Percentiles rank a stretch among this genome's conserved stretches.
phyloP scores from a whole-genome alignment of 2,329 filamentous ascomycete genomes.

The Colletotrichum scovillei region DNA sequence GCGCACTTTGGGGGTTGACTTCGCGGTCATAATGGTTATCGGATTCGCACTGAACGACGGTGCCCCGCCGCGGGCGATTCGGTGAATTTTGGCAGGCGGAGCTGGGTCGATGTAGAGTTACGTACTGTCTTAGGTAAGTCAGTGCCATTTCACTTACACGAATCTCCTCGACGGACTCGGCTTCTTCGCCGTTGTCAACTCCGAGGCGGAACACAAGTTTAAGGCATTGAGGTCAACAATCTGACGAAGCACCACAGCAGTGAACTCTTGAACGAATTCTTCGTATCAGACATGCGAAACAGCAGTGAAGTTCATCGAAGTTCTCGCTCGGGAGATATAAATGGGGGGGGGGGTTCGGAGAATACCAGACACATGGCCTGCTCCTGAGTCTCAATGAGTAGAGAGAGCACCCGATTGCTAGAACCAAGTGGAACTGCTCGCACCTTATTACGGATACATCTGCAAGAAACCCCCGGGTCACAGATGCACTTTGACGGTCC shows the following conservation, averaged over 20 bases:
- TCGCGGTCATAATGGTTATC: background rate
- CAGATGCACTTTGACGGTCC: background rate
- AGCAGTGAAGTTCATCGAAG: background rate
- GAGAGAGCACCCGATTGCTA: background rate
- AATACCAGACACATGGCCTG: background rate
- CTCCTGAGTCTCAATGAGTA: background rate
- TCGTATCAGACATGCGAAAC: background rate
- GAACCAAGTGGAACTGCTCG: background rate
- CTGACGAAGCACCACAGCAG: background rate
- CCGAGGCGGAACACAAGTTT: background rate
- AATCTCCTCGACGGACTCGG: background rate
- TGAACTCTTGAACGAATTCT: background rate
- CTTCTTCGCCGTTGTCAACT: background rate
- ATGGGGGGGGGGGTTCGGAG: background rate
- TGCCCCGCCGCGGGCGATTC: slow-evolving; percentile 11
- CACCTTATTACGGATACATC: too few relatives aligned
- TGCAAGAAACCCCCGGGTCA: background rate
- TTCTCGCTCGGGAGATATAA: background rate
- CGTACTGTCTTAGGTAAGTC: slow-evolving; percentile 17
- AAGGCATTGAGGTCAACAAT: background rate
- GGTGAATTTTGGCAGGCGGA: background rate
- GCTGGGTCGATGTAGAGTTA: background rate
- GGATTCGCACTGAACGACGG: background rate
- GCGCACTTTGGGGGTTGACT: background rate
- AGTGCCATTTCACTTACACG: background rate